phyloP scores from a whole-genome alignment of 345 rosid genomes.

The Brassica nigra region DNA sequence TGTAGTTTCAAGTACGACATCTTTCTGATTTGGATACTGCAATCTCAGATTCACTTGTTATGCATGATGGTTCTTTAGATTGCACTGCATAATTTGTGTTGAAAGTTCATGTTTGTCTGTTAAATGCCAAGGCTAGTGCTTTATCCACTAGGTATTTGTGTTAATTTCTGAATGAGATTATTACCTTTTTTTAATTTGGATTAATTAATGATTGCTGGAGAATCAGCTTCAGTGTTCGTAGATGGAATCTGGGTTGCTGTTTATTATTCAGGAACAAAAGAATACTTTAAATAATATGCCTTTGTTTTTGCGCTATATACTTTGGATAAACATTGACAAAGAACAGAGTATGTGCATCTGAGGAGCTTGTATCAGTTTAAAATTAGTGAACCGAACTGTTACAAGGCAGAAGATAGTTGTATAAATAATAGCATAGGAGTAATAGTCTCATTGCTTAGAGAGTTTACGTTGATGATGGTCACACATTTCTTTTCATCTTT shows the following conservation, averaged over 20 bases:
- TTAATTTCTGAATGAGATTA: conserved; percentile 26
- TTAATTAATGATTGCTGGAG: background rate
- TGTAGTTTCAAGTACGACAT: background rate
- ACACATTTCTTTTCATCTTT: background rate
- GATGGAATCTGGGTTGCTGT: background rate
- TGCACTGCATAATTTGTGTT: background rate
- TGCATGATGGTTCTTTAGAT: background rate
- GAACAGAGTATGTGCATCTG: background rate
- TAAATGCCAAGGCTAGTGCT: background rate
- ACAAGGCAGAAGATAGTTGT: too few species aligned
- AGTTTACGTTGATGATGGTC: background rate
- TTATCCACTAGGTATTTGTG: conserved; percentile 35
- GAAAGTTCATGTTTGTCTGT: background rate
- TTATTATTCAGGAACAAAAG: background rate
- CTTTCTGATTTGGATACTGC: background rate
- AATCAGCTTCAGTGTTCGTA: background rate
- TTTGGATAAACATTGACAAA: background rate
- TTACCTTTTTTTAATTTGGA: background rate
- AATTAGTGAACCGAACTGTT: background rate
- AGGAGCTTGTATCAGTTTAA: background rate
- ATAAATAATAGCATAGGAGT: too few species aligned
- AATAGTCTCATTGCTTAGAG: too few species aligned
- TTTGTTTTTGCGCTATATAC: background rate
- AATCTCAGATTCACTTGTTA: background rate
- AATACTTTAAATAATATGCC: background rate